Conservation (phyloP, 345 rosid genomes). For the Salix arbutifolia region DNA sequence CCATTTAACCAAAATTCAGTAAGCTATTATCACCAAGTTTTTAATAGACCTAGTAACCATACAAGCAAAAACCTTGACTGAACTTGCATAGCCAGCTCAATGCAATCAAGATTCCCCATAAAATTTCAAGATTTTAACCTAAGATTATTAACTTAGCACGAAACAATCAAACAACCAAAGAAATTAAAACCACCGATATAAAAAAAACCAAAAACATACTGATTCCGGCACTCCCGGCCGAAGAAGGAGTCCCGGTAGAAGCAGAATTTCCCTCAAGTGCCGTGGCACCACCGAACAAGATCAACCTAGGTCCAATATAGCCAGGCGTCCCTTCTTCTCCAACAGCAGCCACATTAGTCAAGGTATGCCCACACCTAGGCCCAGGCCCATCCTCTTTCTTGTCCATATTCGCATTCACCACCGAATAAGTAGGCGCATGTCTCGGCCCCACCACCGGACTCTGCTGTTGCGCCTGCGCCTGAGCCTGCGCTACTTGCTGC, state of each 20-base stretch:
- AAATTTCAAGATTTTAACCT: background rate
- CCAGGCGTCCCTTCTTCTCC: conserved; percentile 86
- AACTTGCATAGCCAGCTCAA: background rate
- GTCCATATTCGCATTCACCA: conserved; percentile 73
- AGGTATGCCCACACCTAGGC: conserved; percentile 93
- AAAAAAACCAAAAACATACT: conserved; percentile 41
- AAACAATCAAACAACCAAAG: background rate
- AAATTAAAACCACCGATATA: conserved; percentile 1
- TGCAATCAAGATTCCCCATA: background rate
- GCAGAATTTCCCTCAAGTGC: conserved; percentile 95
- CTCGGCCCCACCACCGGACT: conserved; percentile 68
- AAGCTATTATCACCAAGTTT: background rate
- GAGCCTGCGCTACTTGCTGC: conserved; percentile 28
- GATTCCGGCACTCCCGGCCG: conserved; percentile 97
- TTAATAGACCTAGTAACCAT: background rate
- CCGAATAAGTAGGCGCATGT: conserved; percentile 81
- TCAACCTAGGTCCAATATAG: conserved; percentile 82
- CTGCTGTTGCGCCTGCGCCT: conserved; percentile 29
- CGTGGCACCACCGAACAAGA: conserved; percentile 94
- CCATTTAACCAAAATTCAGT: background rate
- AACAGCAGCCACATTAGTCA: conserved; percentile 88
- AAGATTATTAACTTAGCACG: background rate
- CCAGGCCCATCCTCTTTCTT: conserved; percentile 97
- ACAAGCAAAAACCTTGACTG: background rate
- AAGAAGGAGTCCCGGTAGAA: conserved; percentile 81